Evolutionary conservation across 768 basidiomycete species (phyloP).

Genomic region (Leccinum boreale): DNA sequence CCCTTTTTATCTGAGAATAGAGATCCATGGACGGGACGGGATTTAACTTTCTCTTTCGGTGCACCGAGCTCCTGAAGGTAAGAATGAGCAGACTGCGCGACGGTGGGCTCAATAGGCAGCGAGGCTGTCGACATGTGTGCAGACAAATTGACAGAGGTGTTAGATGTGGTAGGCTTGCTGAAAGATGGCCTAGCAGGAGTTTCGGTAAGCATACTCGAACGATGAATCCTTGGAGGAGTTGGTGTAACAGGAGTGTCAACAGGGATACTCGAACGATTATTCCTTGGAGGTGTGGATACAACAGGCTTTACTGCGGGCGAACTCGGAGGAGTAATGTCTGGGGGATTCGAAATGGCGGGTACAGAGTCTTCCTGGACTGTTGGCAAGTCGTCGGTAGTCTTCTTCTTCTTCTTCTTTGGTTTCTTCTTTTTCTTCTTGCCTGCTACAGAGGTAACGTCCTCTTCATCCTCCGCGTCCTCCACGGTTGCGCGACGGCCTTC

Average conservation of each 20-base stretch:
- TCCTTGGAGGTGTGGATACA: slow-evolving; percentile 18
- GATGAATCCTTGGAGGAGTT: slow-evolving; percentile 18
- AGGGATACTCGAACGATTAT: slow-evolving; percentile 14
- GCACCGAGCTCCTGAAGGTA: slow-evolving; percentile 56
- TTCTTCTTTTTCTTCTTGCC: slow-evolving; percentile 59
- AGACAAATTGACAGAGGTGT: slow-evolving; percentile 19
- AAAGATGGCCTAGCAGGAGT: slow-evolving; percentile 22
- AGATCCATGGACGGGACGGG: slow-evolving; percentile 56
- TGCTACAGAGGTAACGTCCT: slow-evolving; percentile 30
- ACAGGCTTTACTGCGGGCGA: slow-evolving; percentile 18
- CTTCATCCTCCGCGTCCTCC: slow-evolving; percentile 76
- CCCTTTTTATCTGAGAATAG: slow-evolving; percentile 44
- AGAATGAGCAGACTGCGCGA: slow-evolving; percentile 67
- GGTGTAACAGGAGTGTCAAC: slow-evolving; percentile 17
- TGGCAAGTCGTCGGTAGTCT: slow-evolving; percentile 27
- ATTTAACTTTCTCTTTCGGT: slow-evolving; percentile 67
- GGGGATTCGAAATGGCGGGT: slow-evolving; percentile 13
- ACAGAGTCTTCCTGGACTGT: slow-evolving; percentile 23
- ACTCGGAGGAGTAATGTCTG: slow-evolving; percentile 16
- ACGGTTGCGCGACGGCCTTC: slow-evolving; percentile 45
- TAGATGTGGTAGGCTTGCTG: slow-evolving; percentile 7
- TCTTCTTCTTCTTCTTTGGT: slow-evolving; percentile 74
- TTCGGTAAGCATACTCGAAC: slow-evolving; percentile 19
- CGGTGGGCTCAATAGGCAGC: slow-evolving; percentile 44
- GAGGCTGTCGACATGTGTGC: slow-evolving; percentile 37